Percentiles rank a stretch among this genome's conserved stretches.
These are phyloP conservation scores for Kodamaea hsintzibuensis DNA, from an alignment of 805 yeast species.

Conservation along the genomic window DNA sequence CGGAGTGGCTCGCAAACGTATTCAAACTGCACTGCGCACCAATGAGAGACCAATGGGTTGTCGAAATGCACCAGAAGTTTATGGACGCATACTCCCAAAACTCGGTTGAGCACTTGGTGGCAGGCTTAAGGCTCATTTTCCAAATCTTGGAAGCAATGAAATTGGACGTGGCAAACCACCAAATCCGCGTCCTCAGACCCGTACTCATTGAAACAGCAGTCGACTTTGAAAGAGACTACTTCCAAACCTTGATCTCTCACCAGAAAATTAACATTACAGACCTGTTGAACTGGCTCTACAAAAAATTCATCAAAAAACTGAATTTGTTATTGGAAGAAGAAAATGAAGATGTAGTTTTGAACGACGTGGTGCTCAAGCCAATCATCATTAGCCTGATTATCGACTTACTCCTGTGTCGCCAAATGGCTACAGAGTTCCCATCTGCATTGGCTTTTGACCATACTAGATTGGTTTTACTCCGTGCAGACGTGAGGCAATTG, in stretches of 20 bases:
- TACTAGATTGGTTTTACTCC: constrained; percentile 68
- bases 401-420: constrained; percentile 70
- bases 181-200: constrained; percentile 82
- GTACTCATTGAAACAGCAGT: constrained; percentile 83
- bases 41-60: constrained; percentile 89
- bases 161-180: constrained; percentile 92
- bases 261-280: constrained; percentile 60
- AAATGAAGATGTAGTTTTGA: constrained; percentile 13
- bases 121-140: constrained; percentile 75
- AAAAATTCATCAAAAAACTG: constrained; percentile 27
- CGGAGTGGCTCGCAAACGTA: constrained; percentile 72
- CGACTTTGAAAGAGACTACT: constrained; percentile 86
- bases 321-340: constrained; percentile 13
- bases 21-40: constrained; percentile 94
- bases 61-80: constrained; percentile 69
- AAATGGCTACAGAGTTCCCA: constrained; percentile 82
- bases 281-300: constrained; percentile 66
- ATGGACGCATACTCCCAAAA: constrained; percentile 48
- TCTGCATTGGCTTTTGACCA: constrained; percentile 82
- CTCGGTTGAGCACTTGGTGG: constrained; percentile 56
- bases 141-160: constrained; percentile 92
- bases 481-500: constrained; percentile 85
- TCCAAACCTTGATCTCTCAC: constrained; percentile 51
- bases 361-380: constrained; percentile 29
- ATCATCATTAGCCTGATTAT: constrained; percentile 54